These are phyloP conservation scores for Berkeleyomyces basicola DNA, from an alignment of 2,329 filamentous ascomycete genomes.

Conservation along the genomic window DNA sequence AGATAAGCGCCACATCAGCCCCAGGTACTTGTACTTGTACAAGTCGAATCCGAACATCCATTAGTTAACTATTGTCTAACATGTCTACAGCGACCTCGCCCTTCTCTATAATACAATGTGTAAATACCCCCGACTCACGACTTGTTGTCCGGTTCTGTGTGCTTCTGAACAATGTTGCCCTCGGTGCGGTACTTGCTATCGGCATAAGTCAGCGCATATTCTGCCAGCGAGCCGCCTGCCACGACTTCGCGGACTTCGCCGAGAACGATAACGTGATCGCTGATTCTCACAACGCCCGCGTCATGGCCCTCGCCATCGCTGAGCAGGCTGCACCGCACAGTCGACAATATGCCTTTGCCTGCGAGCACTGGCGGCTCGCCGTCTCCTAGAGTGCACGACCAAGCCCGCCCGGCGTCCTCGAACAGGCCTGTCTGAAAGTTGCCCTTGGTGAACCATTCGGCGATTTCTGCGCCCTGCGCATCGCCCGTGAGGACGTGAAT, in stretches of 20 bases:
- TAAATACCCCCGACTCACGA: background rate
- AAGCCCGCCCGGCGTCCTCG: slow-evolving; percentile 15
- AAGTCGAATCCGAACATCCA: background rate
- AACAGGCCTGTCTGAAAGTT: slow-evolving; percentile 27
- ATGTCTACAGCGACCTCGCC: no score
- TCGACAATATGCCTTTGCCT: slow-evolving; percentile 36
- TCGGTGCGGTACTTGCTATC: slow-evolving; percentile 32
- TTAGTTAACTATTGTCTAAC: background rate
- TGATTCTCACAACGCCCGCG: slow-evolving; percentile 28
- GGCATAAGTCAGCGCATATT: slow-evolving; percentile 32
- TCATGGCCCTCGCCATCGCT: slow-evolving; percentile 21
- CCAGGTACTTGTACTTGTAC: background rate
- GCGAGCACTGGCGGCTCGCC: slow-evolving; percentile 26
- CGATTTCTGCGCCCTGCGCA: slow-evolving; percentile 30
- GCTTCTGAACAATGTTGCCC: slow-evolving; percentile 21
- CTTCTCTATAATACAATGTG: background rate
- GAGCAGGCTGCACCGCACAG: slow-evolving; percentile 28
- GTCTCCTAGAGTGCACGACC: background rate
- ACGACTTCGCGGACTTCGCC: slow-evolving; percentile 33
- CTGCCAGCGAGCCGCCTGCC: slow-evolving; percentile 20
- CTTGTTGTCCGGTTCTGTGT: slow-evolving; percentile 12
- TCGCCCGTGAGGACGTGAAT: slow-evolving; percentile 37
- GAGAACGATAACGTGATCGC: slow-evolving; percentile 36
- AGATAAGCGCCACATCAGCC: background rate
- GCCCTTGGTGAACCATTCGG: slow-evolving; percentile 34